A percentile compares a stretch with the other conserved stretches of the same genome.
Evolutionary conservation across 768 basidiomycete species (phyloP).

Genomic region (Trametopsis cervina): DNA sequence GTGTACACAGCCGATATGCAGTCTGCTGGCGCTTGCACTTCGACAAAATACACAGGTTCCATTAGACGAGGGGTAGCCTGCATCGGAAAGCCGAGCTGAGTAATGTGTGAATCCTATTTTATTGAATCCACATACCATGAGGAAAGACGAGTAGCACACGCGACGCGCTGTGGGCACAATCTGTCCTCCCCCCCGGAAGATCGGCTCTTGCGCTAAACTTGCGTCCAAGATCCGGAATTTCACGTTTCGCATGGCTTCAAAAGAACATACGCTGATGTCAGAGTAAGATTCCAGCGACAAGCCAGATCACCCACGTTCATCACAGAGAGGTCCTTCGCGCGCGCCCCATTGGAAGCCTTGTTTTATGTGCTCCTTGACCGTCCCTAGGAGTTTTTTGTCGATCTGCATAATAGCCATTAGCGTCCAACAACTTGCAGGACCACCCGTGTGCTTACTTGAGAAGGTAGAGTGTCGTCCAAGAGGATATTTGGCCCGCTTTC

Average conservation of each 20-base stretch:
- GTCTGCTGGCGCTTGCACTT: conserved; percentile 98
- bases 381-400: conserved; percentile 86
- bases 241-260: conserved; percentile 91
- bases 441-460: conserved; percentile 49
- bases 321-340: conserved; percentile 94
- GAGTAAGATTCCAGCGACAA: too few relatives aligned
- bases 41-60: conserved; percentile 98
- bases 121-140: conserved; percentile 64
- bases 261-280: conserved; percentile 94
- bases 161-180: conserved; percentile 98
- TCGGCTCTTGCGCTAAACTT: conserved; percentile 88
- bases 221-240: conserved; percentile 96
- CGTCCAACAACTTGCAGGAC: not conserved
- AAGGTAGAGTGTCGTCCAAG: conserved; percentile 93
- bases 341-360: conserved; percentile 99
- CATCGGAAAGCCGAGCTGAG: conserved; percentile 7
- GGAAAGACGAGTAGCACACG: conserved; percentile 97
- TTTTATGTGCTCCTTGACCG: conserved; percentile 92
- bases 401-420: conserved; percentile 27
- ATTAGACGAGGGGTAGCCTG: conserved; percentile 92
- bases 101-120: not conserved
- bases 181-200: conserved; percentile 96
- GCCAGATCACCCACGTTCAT: conserved; percentile 90
- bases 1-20: conserved; percentile 99
- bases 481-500: conserved; percentile 92